Evolutionary conservation across 495 filamentous ascomycete genomes (phyloP), one percentile per base, ranked within the genome.

Genomic region (Penicillium cosmopolitanum): DNA sequence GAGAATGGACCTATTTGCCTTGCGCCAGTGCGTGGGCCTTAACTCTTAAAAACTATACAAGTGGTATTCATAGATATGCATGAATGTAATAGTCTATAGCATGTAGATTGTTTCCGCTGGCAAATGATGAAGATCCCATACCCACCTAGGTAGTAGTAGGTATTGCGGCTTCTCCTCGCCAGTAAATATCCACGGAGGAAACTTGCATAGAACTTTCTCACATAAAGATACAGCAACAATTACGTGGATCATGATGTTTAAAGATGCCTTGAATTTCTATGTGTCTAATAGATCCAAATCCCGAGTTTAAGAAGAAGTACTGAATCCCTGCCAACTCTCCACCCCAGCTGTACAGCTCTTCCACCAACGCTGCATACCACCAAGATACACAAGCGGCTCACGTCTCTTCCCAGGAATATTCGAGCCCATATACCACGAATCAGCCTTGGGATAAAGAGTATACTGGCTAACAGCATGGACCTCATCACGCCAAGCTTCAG

Each of bases 361-460:
- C 65, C 61, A 62, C 61, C 64, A 72, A 12, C 51, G 44, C 38
- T 51, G 71, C n/a, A 82, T 63, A 28, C 79, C 79, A 46, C 73
- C 75, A 12, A 73, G 47, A 56, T 76, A 82, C 52, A 73, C 72
- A 31, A 80, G 63, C 15, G 73, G 66, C 62, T 74, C 71, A 7
- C 68, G 60, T 8, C 57, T 55, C 67, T 80, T 82, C 0, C 79
- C 79, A 23, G 80, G 78, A 40, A 82, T 76, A 44, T 71, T 74
- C 1, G 69, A 65, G 0, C 79, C 79, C 73, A 78, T 77, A 57
- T 80, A 80, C 73, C 73, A 78, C 36, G 73, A 70, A 31, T 70
- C 60, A 4, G 71, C 71, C 28, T 61, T 62, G 0, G 71, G 66
- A 25, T 73, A 71, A 28, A 78, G 56, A 1, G 73, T 74, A n/a